Base-by-base conservation (phyloP, 2,329 filamentous ascomycete species). In the Fusarium oligoseptatum region DNA sequence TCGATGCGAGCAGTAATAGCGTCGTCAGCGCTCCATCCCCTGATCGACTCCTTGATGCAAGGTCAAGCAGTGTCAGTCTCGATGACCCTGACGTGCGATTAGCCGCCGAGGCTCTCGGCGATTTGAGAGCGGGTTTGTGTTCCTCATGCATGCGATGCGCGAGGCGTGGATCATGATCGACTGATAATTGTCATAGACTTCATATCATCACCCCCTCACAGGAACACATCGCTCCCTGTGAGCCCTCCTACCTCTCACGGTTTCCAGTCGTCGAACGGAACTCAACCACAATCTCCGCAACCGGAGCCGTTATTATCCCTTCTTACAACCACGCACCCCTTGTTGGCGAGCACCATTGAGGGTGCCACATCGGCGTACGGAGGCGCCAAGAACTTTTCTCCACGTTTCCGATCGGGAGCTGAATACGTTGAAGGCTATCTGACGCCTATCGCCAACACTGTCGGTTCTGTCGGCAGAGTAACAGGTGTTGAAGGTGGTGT, bases 341-440 rank as follows among this genome's bases (percentile, higher is more conserved):
- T 97, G 71, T 89, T 98, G 17, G 95, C 94, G 11, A 94, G 91
- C 32, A 95, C 95, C 0, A 95, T 97, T 77, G 94, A 94, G 75
- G 92, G 92, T 62, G 96, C 95, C 0, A 89, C 96, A 9, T 95
- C 93, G 2, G 94, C 94, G 1, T 98, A 98, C 81, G 92, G 93
- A 32, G 92, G 90, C 3, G 95, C 94, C 12, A 98, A 98, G 83
- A 94, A 95, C 76, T 97, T 96, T 79, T 97, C 95, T 2, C 95
- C 96, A 0, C 90, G 93, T 3, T 94, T 98, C 80, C 95, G 94
- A 82, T 93, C 94, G n/a, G 91, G 95, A 70, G 96, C 94, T 58
- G 95, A 98, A 81, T 95, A 97, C 78, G 92, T 98, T 22, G 96
- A 98, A 82, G 92, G 94, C 56, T 96, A 94, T 76, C 91, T 98